Conservation (phyloP, 169 alveolate genomes). For the Cryptosporidium ubiquitum region DNA sequence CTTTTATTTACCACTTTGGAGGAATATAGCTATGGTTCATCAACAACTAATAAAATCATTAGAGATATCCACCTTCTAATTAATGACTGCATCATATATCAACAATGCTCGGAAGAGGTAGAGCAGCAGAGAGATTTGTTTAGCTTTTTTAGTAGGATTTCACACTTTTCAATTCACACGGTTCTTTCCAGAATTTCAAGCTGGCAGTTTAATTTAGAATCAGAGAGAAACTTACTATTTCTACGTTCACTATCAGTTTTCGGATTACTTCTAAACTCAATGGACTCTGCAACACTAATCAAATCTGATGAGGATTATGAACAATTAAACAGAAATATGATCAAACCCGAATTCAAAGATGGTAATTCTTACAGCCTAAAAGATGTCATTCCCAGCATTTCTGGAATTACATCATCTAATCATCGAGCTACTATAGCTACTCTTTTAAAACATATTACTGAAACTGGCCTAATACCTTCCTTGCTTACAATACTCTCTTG, state of each 20-base stretch:
- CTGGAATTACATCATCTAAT: conserved; percentile 38
- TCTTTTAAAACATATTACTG: conserved; percentile 30
- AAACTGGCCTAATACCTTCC: conserved; percentile 61
- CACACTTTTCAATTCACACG: conserved; percentile 50
- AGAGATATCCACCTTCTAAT: conserved; percentile 39
- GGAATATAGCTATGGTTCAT: neutral
- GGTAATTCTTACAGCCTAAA: neutral
- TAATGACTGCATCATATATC: conserved; percentile 30
- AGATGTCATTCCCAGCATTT: conserved; percentile 59
- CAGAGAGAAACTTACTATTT: conserved; percentile 49
- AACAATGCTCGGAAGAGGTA: neutral
- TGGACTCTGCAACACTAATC: conserved; percentile 47
- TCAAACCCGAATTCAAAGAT: neutral
- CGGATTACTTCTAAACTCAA: conserved; percentile 14
- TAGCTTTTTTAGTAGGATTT: conserved; percentile 19
- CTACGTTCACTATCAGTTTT: conserved; percentile 16
- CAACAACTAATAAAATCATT: neutral
- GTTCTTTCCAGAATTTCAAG: conserved; percentile 60
- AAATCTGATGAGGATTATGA: conserved; percentile 28
- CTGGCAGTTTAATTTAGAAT: conserved; percentile 61
- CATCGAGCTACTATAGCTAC: conserved; percentile 51
- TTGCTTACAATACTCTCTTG: conserved; percentile 36
- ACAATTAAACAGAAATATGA: neutral
- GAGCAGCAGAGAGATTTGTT: conserved; percentile 27
- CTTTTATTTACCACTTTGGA: neutral